Base-by-base conservation (phyloP, 306 rosid species). In the Cyclanthera cordifolia region DNA sequence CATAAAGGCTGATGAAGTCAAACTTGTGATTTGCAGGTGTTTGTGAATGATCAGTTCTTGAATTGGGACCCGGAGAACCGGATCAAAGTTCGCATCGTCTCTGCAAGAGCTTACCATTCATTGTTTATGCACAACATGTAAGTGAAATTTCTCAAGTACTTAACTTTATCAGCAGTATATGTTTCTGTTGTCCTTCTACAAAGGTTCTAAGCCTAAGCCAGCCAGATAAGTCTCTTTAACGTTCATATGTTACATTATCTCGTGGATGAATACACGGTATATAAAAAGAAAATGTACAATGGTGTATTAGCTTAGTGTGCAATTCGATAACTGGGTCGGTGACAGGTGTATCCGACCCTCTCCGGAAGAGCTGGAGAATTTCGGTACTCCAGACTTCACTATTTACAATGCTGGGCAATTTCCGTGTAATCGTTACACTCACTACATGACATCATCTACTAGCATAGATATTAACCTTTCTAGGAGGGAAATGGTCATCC, bases 51-150 rank as follows among this genome's bases (percentile, higher is more conserved):
- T 48, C 97, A 91, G 65, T 91, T 88, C 76, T 69, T 91, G 80
- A 91, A 91, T 49, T 91, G 97, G 97, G 97, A 88, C 70, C 83
- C 85, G 27, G 84, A 91, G 79, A 79, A 91, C 79, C 69, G 75
- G 72, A 83, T 91, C 84, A 91, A 91, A 85, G 97, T 91, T 23
- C 74, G 97, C 15, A 91, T 91, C 59, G 95, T 88, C 0, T 80
- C 97, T 2, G 97, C 96, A 0, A 84, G 97, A 81, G 97, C 97
- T 75, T 91, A 91, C 82, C 97, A 91, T 86, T 88, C 97, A 57
- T 74, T 91, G 73, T 91, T 88, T 78, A 91, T 91, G 97, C 91
- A 91, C 81, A 88, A 91, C 96, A 91, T 91, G 97, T 90, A 90
- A 90, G 97, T 81, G 64, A 76, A 48, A 41, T 25, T 12, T 25